Conservation (phyloP, 371 early-diverging fungal species). For the Apophysomyces elegans region DNA sequence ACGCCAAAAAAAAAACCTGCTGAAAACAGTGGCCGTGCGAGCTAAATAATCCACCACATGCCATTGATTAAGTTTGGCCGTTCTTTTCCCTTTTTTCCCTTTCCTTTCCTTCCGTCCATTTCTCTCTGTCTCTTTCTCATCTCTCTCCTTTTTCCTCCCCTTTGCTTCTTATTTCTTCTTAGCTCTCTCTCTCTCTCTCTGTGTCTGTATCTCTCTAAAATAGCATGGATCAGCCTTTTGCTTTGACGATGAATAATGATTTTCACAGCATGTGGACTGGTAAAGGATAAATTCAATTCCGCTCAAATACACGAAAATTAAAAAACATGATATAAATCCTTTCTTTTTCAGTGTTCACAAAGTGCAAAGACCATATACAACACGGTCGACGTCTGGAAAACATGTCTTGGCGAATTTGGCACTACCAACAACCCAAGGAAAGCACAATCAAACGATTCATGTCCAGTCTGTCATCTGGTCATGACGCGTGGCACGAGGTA, state of each 20-base stretch:
- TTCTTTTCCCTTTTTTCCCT: background rate
- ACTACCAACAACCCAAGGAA: conserved; percentile 11
- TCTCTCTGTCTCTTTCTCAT: background rate
- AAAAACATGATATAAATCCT: background rate
- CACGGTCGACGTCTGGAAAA: conserved; percentile 16
- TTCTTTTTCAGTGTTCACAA: conserved; percentile 12
- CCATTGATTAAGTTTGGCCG: conserved; percentile 7
- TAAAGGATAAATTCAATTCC: background rate
- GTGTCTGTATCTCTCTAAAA: no score
- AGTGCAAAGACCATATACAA: conserved; percentile 16
- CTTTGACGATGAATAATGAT: conserved; percentile 5
- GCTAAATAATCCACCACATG: conserved; percentile 5
- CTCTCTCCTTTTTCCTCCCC: background rate
- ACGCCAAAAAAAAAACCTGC: background rate
- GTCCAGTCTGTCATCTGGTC: conserved; percentile 27
- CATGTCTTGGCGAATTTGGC: conserved; percentile 19
- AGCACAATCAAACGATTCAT: conserved; percentile 17
- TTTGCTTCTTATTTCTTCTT: background rate
- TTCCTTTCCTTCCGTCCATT: background rate
- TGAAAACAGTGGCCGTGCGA: conserved; percentile 12
- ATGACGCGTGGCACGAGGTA: conserved; percentile 30
- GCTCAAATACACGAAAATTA: no score
- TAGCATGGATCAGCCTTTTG: conserved; percentile 4
- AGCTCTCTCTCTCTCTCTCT: no score
- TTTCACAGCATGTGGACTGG: conserved; percentile 9